Percentiles rank a stretch among this genome's conserved stretches.
phyloP scores from a whole-genome alignment of 2,329 filamentous ascomycete genomes.

The Monilinia polystroma region DNA sequence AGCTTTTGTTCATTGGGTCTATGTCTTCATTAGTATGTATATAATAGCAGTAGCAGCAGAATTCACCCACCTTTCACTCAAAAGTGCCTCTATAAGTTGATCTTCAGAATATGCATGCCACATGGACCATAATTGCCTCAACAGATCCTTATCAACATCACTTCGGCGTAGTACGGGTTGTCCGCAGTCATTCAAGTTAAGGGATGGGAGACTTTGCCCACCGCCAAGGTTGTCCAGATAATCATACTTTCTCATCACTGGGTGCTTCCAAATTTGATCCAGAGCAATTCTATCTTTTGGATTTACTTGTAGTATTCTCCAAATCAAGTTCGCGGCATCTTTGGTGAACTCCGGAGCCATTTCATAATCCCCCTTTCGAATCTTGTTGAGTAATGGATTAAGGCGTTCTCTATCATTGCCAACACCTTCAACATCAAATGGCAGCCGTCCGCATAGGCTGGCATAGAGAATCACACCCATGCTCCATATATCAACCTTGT shows the following conservation, averaged over 20 bases:
- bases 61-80: conserved; percentile 58
- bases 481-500: conserved; percentile 92
- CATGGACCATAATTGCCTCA: conserved; percentile 82
- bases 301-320: conserved; percentile 73
- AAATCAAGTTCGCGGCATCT: conserved; percentile 76
- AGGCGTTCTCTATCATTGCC: conserved; percentile 43
- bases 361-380: conserved; percentile 58
- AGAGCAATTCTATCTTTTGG: conserved; percentile 78
- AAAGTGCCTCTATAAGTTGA: conserved; percentile 67
- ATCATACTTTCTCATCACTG: conserved; percentile 81
- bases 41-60: not conserved
- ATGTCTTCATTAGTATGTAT: conserved; percentile 7
- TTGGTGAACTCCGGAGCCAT: conserved; percentile 62
- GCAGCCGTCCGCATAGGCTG: conserved; percentile 77
- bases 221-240: conserved; percentile 59
- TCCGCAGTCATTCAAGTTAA: conserved; percentile 60
- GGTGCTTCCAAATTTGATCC: conserved; percentile 80
- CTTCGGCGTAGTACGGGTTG: conserved; percentile 57
- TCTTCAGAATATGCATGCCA: conserved; percentile 85
- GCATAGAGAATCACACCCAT: conserved; percentile 87
- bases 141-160: conserved; percentile 76
- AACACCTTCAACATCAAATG: conserved; percentile 62
- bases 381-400: conserved; percentile 59
- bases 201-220: conserved; percentile 50
- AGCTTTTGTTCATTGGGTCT: conserved; percentile 88